Conservation (phyloP, 768 basidiomycete genomes). For the Mycena maculata region DNA sequence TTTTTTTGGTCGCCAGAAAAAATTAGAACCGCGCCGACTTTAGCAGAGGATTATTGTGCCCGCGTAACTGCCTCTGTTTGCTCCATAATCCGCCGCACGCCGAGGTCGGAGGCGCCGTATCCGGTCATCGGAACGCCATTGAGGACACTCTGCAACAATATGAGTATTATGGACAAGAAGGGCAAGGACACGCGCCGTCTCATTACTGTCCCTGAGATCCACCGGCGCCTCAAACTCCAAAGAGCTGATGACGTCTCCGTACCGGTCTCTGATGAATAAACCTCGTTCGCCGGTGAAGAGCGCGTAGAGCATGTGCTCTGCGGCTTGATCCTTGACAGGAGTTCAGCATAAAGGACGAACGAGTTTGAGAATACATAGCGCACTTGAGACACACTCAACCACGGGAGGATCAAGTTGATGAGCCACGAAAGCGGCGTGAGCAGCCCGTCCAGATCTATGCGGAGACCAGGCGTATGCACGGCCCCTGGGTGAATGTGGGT, state of each 20-base stretch:
- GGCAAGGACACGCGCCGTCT: constrained; percentile 11
- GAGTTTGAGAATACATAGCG: not conserved
- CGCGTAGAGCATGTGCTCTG: constrained; percentile 37
- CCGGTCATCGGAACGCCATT: constrained; percentile 22
- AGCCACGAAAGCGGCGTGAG: too few relatives aligned
- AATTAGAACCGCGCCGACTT: too few relatives aligned
- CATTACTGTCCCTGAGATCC: constrained; percentile 6
- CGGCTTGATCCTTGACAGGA: constrained; percentile 26
- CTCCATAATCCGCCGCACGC: constrained; percentile 16
- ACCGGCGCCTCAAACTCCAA: constrained; percentile 16
- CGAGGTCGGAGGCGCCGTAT: constrained; percentile 30
- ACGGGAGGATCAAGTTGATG: too few relatives aligned
- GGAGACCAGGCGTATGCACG: too few relatives aligned
- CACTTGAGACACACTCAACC: too few relatives aligned
- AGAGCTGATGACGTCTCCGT: constrained; percentile 22
- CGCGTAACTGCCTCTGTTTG: constrained; percentile 23
- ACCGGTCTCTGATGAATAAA: constrained; percentile 16
- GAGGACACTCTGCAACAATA: constrained; percentile 19
- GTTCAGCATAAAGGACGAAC: too few relatives aligned
- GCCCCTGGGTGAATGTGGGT: too few relatives aligned
- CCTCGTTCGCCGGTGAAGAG: constrained; percentile 26
- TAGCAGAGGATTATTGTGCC: too few relatives aligned
- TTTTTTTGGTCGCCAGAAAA: too few relatives aligned
- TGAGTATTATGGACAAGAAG: not conserved
- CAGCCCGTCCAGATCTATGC: too few relatives aligned